Percentiles rank a stretch among this genome's conserved stretches.
These are phyloP conservation scores for Luffa acutangula DNA, from an alignment of 306 rosid species.

Conservation along the genomic window DNA sequence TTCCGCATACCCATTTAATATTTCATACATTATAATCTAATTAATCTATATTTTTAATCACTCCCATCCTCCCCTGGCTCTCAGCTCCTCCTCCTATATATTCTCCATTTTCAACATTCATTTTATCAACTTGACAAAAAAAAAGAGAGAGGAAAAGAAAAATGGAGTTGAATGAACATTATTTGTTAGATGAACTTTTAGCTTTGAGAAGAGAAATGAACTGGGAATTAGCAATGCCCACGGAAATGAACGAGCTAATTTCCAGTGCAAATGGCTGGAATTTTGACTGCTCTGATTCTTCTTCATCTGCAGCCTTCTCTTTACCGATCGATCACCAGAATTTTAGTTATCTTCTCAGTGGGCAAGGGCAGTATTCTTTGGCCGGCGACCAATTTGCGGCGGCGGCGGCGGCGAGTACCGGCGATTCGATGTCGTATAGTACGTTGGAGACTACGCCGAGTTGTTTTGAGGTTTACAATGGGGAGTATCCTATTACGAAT, in stretches of 20 bases:
- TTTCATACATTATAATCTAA: background rate
- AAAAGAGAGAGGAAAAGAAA: background rate
- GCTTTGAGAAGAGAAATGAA: slow-evolving; percentile 27
- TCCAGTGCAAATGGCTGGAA: slow-evolving; percentile 12
- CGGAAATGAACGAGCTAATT: slow-evolving; percentile 28
- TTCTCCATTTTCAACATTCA: background rate
- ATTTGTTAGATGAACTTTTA: slow-evolving; percentile 41
- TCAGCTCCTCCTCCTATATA: background rate
- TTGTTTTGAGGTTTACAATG: slow-evolving; percentile 13
- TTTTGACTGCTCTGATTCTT: slow-evolving; percentile 32
- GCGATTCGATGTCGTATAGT: slow-evolving; percentile 20
- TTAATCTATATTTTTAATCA: background rate
- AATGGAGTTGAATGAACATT: slow-evolving; percentile 37
- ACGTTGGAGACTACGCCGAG: slow-evolving; percentile 17
- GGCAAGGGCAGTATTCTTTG: slow-evolving; percentile 26
- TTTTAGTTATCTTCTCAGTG: slow-evolving; percentile 14
- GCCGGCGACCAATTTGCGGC: slow-evolving; percentile 18
- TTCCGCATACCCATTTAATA: background rate
- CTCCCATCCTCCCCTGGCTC: background rate
- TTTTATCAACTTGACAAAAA: background rate
- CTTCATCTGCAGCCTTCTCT: slow-evolving; percentile 21
- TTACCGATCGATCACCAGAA: background rate
- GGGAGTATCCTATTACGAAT: slow-evolving; percentile 23
- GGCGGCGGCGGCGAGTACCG: slow-evolving; percentile 22
- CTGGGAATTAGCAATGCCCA: slow-evolving; percentile 19